A percentile compares a stretch with the other conserved stretches of the same genome.
Evolutionary conservation across 1,284 basidiomycete species (phyloP).

Genomic region (Agroathelia rolfsii): DNA sequence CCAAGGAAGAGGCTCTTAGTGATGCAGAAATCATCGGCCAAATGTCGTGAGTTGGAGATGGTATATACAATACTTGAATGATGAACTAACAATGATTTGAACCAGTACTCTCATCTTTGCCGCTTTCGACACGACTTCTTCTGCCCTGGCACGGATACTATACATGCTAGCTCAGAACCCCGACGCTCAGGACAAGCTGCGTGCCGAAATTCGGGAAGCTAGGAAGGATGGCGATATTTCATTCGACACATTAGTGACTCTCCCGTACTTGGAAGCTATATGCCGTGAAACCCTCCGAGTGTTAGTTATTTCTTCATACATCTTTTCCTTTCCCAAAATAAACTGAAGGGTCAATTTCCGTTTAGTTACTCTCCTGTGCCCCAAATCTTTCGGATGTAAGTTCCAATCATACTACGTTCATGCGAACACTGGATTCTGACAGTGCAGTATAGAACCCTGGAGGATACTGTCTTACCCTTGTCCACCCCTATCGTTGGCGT

Average conservation of each 20-base stretch:
- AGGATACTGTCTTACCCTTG: conserved; percentile 23
- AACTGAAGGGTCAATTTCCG: too few species aligned
- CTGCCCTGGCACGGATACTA: conserved; percentile 27
- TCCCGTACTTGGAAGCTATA: conserved; percentile 34
- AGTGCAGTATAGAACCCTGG: conserved; percentile 17
- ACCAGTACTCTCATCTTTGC: conserved; percentile 20
- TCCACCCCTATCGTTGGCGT: conserved; percentile 11
- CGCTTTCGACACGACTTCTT: conserved; percentile 27
- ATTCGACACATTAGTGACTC: conserved; percentile 25
- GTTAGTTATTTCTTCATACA: conserved; percentile 14
- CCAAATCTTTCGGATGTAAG: conserved; percentile 34
- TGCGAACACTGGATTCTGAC: too few species aligned
- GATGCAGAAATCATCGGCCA: conserved; percentile 14
- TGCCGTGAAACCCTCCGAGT: conserved; percentile 32
- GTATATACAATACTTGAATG: background rate
- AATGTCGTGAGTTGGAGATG: conserved; percentile 16
- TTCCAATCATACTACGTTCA: too few species aligned
- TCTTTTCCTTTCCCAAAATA: background rate
- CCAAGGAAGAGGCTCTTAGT: conserved; percentile 9
- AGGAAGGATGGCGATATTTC: conserved; percentile 16
- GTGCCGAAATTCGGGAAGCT: conserved; percentile 26
- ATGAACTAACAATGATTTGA: background rate
- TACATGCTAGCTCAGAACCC: conserved; percentile 26
- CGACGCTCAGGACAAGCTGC: conserved; percentile 27
- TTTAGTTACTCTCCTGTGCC: conserved; percentile 32